Evolutionary conservation across 2,329 filamentous ascomycete species (phyloP), one percentile per base, ranked within the genome.

Genomic region (Dryadomyces quercivorus): DNA sequence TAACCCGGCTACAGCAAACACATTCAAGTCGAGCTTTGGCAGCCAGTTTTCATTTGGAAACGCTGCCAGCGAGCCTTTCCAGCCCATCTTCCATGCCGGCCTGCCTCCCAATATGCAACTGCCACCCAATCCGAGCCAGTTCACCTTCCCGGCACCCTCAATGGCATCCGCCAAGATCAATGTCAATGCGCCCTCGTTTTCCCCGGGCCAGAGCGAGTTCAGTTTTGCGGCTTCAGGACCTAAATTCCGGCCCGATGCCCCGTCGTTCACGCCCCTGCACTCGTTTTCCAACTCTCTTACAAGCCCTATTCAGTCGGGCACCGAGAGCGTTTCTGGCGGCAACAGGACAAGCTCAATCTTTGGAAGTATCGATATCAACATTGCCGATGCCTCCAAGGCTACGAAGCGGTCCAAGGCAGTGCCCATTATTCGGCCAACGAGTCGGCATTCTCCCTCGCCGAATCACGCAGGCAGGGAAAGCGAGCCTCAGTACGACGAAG

Each of bases 331-430:
- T 31, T 16, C 47, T 2, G 52, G 51, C 10, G 58, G 67, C 51
- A 70, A 70, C 52, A 68, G 67, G 13, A 65, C 66, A 1, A 70
- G 70, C 58, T 76, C 78, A 52, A 87, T 90, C 61, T 89, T 90
- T 65, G 77, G 81, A 50, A 83, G 82, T 45, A 84, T 91, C 60
- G 78, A 81, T 58, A 70, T 86, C 36, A 78, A 75, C 54, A 67
- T 75, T 36, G 75, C 77, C 15, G 82, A 88, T 21, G 76, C 82
- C 51, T 70, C 80, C 31, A 86, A 86, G 62, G 78, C 84, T 7
- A 67, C 70, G 0, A 89, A 86, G 69, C 82, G 81, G 61, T 88
- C 84, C 5, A 96, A 93, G 70, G 89, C 89, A 10, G 79, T 95
- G 54, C 86, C 90, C 0, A 94, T 95, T 58, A 70, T 92, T 10